Evolutionary conservation across 2,329 filamentous ascomycete genomes (phyloP), one percentile per base, ranked within the genome.

Genomic region (Xylariomycetidae sp.): DNA sequence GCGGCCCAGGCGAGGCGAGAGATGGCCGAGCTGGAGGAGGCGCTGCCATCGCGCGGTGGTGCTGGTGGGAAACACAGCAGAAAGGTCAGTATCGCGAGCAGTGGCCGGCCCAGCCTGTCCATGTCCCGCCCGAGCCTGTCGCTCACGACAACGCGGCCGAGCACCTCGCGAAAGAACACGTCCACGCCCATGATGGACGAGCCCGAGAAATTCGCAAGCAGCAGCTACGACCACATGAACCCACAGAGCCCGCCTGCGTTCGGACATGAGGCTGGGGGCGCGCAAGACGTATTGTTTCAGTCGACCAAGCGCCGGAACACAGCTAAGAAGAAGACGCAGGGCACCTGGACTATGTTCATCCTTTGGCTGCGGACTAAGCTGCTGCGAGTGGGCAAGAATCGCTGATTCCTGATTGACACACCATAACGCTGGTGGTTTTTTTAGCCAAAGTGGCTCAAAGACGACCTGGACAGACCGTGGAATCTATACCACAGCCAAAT

Each of bases 331-430:
- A 77, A 72, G 60, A 82, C 77, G 2, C 73, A 74, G 40, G 66
- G 72, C 41, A 69, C 75, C 25, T 82, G 77, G 77, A 78, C 72
- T 6, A 69, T 68, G 15, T 80, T 82, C 46, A 64, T 82, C 31
- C 63, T 82, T 35, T 82, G 78, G 78, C 53, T 82, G 16, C 65
- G 77, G 39, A 82, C 77, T n/a, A 66, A 69, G 38, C 57, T 75
- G 19, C 56, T 75, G 29, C 61, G 65, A 6, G 53, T 69, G 38
- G 47, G 57, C 32, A 53, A 53, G 33, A 43, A 43, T 14, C 42
- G 10, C 16, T 49, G 28, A 40, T 20, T 20, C 6, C 8, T 27
- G 17, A n/a, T 12, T 6, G 9, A 15, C 9, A 6, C 11, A n/a
- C n/a, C n/a, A n/a, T n/a, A n/a, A n/a, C n/a, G n/a, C n/a, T n/a